Base-by-base conservation (phyloP, 2,329 filamentous ascomycete species). In the Fusarium penzigii region DNA sequence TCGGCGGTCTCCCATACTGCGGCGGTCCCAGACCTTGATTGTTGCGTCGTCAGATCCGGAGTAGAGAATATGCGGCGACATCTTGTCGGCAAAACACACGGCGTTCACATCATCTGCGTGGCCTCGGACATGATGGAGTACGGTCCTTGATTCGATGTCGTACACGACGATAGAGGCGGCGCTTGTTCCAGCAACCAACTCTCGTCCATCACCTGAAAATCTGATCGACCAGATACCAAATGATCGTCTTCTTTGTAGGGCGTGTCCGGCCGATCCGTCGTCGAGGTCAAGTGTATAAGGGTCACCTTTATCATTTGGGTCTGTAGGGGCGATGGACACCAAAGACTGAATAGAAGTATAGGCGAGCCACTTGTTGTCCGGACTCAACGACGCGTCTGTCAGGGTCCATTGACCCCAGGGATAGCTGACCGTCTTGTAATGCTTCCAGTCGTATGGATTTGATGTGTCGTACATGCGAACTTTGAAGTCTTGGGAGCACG, bases 401-500 rank as follows among this genome's bases (percentile, higher is more conserved):
- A 99, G 87, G 1, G 93, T 97, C 94, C 94, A 99, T 64, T 90
- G 87, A 3, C 92, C 94, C 59, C 86, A 89, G 1, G 91, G 91
- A 70, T 94, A 96, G 29, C 79, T 76, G 6, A 92, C 90, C 0
- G 89, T 93, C 75, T 93, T 97, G 78, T 97, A 97, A 70, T 96
- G 92, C 68, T 88, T 88, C 94, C 94, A 99, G 59, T 92, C 83
- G 71, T 94, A 96, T 0, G 93, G 92, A 63, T 97, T 96, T 2
- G 90, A 92, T 0, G 94, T 97, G 70, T 97, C 93, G 72, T 97
- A 99, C 90, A 99, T 92, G 48, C 92, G 88, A 10, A 99, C 92
- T 62, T 86, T 88, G 75, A 96, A 96, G 71, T 97, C 92, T 71
- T 97, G 91, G 10, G 88, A 89, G 65, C 89, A 94, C 6, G 88